A percentile compares a stretch with the other conserved stretches of the same genome.
Conservation (phyloP, 768 basidiomycete genomes). For the Psilocybe subaeruginosa region DNA sequence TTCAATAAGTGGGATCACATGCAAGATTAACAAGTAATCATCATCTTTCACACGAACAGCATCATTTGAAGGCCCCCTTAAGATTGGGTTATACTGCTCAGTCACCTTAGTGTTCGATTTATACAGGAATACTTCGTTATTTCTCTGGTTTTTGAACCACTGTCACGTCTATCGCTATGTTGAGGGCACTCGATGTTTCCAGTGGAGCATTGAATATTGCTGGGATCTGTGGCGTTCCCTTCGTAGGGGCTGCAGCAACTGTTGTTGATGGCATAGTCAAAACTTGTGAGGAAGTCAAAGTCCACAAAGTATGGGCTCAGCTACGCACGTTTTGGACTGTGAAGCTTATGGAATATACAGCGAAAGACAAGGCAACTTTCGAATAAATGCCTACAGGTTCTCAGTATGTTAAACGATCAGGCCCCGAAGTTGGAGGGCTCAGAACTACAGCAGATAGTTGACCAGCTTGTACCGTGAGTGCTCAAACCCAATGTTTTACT, state of each 20-base stretch:
- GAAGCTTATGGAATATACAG: constrained; percentile 24
- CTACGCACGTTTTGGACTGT: neutral
- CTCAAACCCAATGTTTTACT: neutral
- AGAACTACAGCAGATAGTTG: constrained; percentile 39
- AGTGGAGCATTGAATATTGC: constrained; percentile 42
- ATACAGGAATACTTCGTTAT: no score
- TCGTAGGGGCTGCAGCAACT: constrained; percentile 44
- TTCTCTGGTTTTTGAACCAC: neutral
- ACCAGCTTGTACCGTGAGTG: constrained; percentile 46
- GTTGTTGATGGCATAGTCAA: constrained; percentile 46
- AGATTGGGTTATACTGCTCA: no score
- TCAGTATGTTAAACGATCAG: constrained; percentile 43
- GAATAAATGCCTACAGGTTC: constrained; percentile 41
- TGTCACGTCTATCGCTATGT: constrained; percentile 15
- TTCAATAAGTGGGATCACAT: neutral
- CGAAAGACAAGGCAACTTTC: constrained; percentile 44
- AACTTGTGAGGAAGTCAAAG: constrained; percentile 46
- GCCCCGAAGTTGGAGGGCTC: constrained; percentile 39
- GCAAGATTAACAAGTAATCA: no score
- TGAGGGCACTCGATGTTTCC: constrained; percentile 21
- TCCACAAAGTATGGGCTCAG: constrained; percentile 46
- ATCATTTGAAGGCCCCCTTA: neutral
- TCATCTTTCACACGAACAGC: neutral
- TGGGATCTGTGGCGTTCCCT: constrained; percentile 49
- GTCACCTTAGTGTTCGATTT: no score